Conservation (phyloP, 495 filamentous ascomycete genomes). For the Daldinia concentrica region DNA sequence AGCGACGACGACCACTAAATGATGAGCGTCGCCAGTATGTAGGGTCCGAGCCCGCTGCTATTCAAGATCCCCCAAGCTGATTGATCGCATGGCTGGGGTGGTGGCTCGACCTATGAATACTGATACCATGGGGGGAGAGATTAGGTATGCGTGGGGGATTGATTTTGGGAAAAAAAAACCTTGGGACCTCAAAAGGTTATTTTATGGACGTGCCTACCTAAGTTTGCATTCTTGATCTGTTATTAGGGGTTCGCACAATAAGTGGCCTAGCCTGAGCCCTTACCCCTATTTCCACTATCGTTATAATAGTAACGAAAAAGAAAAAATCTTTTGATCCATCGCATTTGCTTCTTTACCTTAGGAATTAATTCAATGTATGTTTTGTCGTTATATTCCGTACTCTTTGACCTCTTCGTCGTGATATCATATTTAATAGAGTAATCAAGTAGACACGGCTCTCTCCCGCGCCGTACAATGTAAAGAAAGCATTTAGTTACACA, state of each 20-base stretch:
- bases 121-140: background rate
- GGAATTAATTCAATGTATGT: no score
- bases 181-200: background rate
- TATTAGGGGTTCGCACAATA: background rate
- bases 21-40: background rate
- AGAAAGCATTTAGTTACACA: background rate
- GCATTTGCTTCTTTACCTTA: no score
- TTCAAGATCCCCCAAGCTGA: background rate
- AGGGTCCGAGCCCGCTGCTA: background rate
- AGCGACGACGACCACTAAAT: background rate
- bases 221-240: background rate
- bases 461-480: no score
- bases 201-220: background rate
- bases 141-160: background rate
- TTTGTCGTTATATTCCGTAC: no score
- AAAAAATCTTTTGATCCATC: no score
- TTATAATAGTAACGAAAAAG: background rate
- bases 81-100: background rate
- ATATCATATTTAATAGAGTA: no score
- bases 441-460: no score
- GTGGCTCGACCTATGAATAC: slow-evolving; percentile 1
- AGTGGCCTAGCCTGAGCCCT: background rate
- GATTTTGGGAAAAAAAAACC: background rate
- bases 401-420: no score
- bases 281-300: background rate